Evolutionary conservation across 768 basidiomycete genomes (phyloP), one percentile per base, ranked within the genome.

Genomic region (Plicaturopsis crispa): DNA sequence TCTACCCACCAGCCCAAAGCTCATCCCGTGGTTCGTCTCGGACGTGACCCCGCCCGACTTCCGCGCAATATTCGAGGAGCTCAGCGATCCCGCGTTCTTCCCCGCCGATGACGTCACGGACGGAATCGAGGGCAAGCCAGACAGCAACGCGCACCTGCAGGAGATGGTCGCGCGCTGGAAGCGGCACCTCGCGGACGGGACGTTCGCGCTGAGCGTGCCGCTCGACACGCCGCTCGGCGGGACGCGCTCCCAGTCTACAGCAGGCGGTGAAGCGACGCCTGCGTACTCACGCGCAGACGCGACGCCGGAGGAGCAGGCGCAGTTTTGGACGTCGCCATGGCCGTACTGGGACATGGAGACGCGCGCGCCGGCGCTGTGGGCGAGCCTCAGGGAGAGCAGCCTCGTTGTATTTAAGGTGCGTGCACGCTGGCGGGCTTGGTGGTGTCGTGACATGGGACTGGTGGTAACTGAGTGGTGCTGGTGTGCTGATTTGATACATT

Each of bases 1-100:
- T 31, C 33, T 14, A 39, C 13, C 38, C 31, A 8, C 3, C 43
- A 94, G 92, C 62, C 88, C 92, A 0, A 97, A 99, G 57, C 65
- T 85, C 6, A 84, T 97, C 36, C 93, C 93, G 0, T 99, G 94
- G 92, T 99, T 98, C 54, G 93, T 97, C 33, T 91, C 87, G 8
- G 90, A 96, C 55, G 91, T 93, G 19, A 85, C 87, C 4, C 92
- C 94, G 1, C 63, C 70, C 18, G 94, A 99, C 57, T 96, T 96
- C 57, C 48, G 55, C 18, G 57, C 65, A 35, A 72, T 77, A 0
- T 70, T 93, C 40, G 37, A 55, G 2, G 67, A 66, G 5, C 65
- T 92, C 1, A 68, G 82, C 31, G 70, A 78, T 31, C 65, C 74
- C 2, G 62, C 75, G 7, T 91, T 93, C 66, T 78, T 83, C 51